Evolutionary conservation across 208 protist genomes (phyloP).

Genomic region (Leptomonas seymouri): DNA sequence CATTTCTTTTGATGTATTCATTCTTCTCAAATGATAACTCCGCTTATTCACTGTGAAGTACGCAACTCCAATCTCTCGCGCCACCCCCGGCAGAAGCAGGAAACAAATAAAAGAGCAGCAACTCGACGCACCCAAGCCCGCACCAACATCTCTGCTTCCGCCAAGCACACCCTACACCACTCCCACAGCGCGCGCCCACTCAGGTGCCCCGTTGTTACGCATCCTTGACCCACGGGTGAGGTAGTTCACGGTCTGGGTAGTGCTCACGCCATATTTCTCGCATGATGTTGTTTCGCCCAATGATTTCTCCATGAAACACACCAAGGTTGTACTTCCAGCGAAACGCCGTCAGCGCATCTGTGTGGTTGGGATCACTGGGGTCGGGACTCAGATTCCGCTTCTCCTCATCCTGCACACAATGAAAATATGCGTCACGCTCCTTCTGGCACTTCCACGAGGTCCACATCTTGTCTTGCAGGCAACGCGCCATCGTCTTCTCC

Average conservation of each 20-base stretch:
- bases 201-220: conserved; percentile 5
- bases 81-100: no score
- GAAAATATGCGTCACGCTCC: conserved; percentile 74
- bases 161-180: no score
- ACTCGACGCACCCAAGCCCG: no score
- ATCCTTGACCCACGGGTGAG: conserved; percentile 83
- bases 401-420: conserved; percentile 57
- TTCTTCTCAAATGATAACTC: no score
- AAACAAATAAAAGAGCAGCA: no score
- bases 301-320: conserved; percentile 76
- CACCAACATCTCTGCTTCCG: no score
- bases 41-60: no score
- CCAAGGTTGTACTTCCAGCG: conserved; percentile 90
- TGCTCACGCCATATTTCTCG: conserved; percentile 71
- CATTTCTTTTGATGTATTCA: no score
- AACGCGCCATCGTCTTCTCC: conserved; percentile 85
- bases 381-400: conserved; percentile 34
- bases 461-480: conserved; percentile 90
- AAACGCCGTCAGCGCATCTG: conserved; percentile 63
- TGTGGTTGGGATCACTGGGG: conserved; percentile 19
- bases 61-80: no score
- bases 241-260: conserved; percentile 80
- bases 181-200: background rate
- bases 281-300: conserved; percentile 85
- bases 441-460: conserved; percentile 92